Evolutionary conservation across 305 asterid genomes (phyloP).

Genomic region (Ajuga reptans): DNA sequence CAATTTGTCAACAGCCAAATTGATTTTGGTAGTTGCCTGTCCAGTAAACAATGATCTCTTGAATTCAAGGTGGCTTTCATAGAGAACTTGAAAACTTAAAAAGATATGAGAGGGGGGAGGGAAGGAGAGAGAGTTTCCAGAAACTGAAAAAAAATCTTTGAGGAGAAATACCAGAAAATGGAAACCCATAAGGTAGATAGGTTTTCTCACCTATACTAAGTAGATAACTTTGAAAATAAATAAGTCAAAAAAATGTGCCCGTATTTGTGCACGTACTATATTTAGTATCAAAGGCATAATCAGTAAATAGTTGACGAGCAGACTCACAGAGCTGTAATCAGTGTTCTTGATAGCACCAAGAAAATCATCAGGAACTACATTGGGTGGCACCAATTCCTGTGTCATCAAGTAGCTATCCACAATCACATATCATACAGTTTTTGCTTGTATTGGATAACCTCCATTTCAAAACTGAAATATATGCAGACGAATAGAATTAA

Average conservation of each 20-base stretch:
- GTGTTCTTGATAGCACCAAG: conserved; percentile 47
- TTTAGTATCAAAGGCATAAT: neutral
- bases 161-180: neutral
- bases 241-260: neutral
- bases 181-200: neutral
- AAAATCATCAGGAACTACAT: conserved; percentile 70
- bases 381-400: conserved; percentile 76
- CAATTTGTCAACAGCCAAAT: conserved; percentile 69
- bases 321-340: conserved; percentile 91
- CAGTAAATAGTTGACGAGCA: conserved; percentile 1
- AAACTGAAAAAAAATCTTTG: neutral
- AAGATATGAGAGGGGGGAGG: neutral
- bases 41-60: conserved; percentile 19
- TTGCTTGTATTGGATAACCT: neutral
- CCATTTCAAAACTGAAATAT: neutral
- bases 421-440: neutral
- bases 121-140: neutral
- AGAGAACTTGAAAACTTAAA: conserved; percentile 7
- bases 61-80: conserved; percentile 3
- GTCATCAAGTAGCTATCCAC: conserved; percentile 20
- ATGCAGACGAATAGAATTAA: conserved; percentile 18
- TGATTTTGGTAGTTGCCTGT: conserved; percentile 92
- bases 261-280: neutral
- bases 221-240: neutral
- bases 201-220: neutral